Base-by-base conservation (phyloP, 495 filamentous ascomycete species). In the Penicillium coffeae region DNA sequence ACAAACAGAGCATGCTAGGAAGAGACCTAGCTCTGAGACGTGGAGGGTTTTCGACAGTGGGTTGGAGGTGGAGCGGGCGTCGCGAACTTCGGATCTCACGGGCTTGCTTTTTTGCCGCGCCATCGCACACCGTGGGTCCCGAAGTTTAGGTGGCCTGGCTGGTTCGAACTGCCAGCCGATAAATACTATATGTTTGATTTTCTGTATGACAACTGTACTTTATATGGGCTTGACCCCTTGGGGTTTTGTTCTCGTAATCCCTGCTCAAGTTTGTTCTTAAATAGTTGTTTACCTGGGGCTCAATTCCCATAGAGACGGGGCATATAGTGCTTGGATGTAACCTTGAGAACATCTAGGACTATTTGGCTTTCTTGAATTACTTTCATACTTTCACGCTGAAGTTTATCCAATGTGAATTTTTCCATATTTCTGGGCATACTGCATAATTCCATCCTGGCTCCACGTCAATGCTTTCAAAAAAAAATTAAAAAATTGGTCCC, bases 1-100 rank as follows among this genome's bases (percentile, higher is more conserved):
- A 38, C 20, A 36, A 56, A 38, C 47, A 52, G 36, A 39, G 58
- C 66, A 70, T 70, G 60, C 54, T 62, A 65, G 42, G 14, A 39
- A 22, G 21, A 43, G 10, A 42, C 35, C 37, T 37, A 42, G n/a
- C 47, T 10, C 12, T 8, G 52, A 8, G 16, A 21, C 20, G 30
- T 3, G 42, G 4, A 16, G 22, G 21, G 18, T 27, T 36, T 34
- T 45, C 33, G 27, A 32, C 15, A 22, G 20, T 30, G 16, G 25
- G 30, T 38, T 20, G 55, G 55, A 33, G 36, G 45, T 41, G 38
- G 25, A 21, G 36, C 9, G 22, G 25, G 16, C 16, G 15, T 13
- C 21, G 42, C 34, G 30, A 30, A 45, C 27, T 30, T 35, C 42
- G 42, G 42, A 45, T 45, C 18, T n/a, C 8, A 30, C 42, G 42